Percentiles rank a stretch among this genome's conserved stretches.
Conservation (phyloP, 805 yeast species). For the Yamadazyma kitorensis region DNA sequence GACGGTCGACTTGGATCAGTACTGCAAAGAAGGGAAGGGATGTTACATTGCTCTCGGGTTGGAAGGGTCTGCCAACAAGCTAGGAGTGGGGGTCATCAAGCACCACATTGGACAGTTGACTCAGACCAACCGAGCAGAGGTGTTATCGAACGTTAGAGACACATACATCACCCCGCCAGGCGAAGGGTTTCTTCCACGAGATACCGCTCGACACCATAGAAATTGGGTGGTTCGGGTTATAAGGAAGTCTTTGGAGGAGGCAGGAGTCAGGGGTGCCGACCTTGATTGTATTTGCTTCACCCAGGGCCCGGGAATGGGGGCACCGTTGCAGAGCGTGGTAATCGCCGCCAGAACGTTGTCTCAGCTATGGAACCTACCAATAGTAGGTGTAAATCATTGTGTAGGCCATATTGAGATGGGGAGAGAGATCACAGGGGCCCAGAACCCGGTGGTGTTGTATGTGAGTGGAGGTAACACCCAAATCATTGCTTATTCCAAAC, state of each 20-base stretch:
- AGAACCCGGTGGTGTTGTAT: slow-evolving; percentile 93
- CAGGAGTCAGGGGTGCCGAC: slow-evolving; percentile 49
- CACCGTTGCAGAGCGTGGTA: slow-evolving; percentile 91
- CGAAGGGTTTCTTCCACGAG: slow-evolving; percentile 95
- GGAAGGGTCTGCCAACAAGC: slow-evolving; percentile 96
- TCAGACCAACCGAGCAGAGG: slow-evolving; percentile 60
- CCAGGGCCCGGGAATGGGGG: slow-evolving; percentile 99
- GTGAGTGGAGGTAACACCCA: slow-evolving; percentile 99
- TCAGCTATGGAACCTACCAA: slow-evolving; percentile 76
- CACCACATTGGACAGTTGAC: slow-evolving; percentile 64
- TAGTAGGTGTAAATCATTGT: slow-evolving; percentile 96
- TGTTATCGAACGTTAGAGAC: slow-evolving; percentile 88
- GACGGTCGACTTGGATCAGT: slow-evolving; percentile 48
- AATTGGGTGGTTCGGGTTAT: slow-evolving; percentile 88
- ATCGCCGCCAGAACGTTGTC: slow-evolving; percentile 86
- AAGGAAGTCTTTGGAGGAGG: slow-evolving; percentile 61
- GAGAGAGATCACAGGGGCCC: slow-evolving; percentile 94
- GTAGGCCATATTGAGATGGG: slow-evolving; percentile 99
- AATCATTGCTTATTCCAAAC: slow-evolving; percentile 93
- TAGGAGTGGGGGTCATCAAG: slow-evolving; percentile 88
- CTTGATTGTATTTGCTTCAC: slow-evolving; percentile 88
- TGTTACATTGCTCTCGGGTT: slow-evolving; percentile 79
- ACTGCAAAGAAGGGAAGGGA: slow-evolving; percentile 40
- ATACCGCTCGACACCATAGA: slow-evolving; percentile 94
- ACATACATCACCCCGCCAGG: slow-evolving; percentile 97